A percentile compares a stretch with the other conserved stretches of the same genome.
Evolutionary conservation across 1,284 basidiomycete species (phyloP).

Genomic region (Rhodotorula sp.): DNA sequence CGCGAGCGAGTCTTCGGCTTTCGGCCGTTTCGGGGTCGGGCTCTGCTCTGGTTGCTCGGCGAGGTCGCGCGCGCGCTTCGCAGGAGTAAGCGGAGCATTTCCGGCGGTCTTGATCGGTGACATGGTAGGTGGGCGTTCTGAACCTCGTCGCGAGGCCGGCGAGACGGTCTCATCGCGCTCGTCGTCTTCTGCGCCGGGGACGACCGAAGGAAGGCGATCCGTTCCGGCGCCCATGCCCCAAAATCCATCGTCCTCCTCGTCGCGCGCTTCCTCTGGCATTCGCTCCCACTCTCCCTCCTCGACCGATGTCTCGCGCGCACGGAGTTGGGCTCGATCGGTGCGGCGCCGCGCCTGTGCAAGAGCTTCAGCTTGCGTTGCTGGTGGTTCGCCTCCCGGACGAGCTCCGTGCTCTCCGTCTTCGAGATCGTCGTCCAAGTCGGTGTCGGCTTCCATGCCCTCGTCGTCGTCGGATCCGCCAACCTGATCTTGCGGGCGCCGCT

Average conservation of each 20-base stretch:
- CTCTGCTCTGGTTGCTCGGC: too few relatives aligned
- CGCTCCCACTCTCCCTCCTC: conserved; percentile 28
- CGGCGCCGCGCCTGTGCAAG: conserved; percentile 21
- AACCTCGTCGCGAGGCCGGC: neutral
- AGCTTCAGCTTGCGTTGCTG: conserved; percentile 30
- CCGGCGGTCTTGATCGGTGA: conserved; percentile 7
- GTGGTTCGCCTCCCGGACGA: conserved; percentile 36
- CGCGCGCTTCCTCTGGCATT: conserved; percentile 25
- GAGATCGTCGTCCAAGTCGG: neutral
- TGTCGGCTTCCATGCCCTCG: conserved; percentile 21
- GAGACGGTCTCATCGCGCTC: neutral
- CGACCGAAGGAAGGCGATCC: neutral
- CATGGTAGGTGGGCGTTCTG: neutral
- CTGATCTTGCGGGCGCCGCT: conserved; percentile 3
- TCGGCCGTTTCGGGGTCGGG: neutral
- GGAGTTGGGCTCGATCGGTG: conserved; percentile 10
- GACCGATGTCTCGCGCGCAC: conserved; percentile 29
- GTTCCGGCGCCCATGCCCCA: conserved; percentile 18
- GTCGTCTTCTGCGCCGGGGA: neutral
- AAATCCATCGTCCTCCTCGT: conserved; percentile 38
- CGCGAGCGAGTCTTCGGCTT: neutral
- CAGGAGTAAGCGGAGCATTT: neutral
- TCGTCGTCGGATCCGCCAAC: conserved; percentile 40
- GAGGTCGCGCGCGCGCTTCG: neutral
- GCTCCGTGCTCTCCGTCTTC: conserved; percentile 15